Percentiles rank a stretch among this genome's conserved stretches.
Evolutionary conservation across 2,329 filamentous ascomycete genomes (phyloP).

Genomic region (Colletotrichum navitas): DNA sequence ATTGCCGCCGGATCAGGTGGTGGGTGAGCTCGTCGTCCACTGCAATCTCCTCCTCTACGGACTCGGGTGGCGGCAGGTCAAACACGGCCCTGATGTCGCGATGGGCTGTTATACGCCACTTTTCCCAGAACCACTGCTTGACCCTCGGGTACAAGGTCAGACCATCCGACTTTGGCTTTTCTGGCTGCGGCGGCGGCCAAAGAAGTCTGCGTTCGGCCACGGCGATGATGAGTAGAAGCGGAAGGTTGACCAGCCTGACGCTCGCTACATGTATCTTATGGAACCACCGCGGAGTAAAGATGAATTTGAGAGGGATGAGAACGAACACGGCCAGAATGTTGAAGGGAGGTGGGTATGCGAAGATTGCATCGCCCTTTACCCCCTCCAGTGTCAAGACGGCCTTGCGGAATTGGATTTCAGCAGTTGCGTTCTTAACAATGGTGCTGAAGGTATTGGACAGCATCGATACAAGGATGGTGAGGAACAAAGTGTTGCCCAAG

Average conservation of each 20-base stretch:
- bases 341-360: constrained; percentile 85
- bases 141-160: constrained; percentile 46
- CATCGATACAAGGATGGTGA: constrained; percentile 91
- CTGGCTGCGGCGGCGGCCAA: constrained; percentile 60
- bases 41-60: constrained; percentile 67
- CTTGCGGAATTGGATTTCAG: constrained; percentile 86
- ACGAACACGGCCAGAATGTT: constrained; percentile 83
- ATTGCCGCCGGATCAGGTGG: constrained; percentile 70
- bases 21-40: constrained; percentile 70
- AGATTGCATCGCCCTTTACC: constrained; percentile 86
- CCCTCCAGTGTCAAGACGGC: constrained; percentile 87
- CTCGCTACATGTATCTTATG: constrained; percentile 88
- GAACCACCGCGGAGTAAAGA: constrained; percentile 87
- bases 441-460: constrained; percentile 86
- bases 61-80: constrained; percentile 75
- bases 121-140: constrained; percentile 72
- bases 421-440: constrained; percentile 80
- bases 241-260: constrained; percentile 80
- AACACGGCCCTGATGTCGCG: constrained; percentile 81
- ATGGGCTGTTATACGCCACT: constrained; percentile 77
- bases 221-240: constrained; percentile 78
- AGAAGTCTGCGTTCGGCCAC: constrained; percentile 77
- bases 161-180: constrained; percentile 42
- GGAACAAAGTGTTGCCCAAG: constrained; percentile 86
- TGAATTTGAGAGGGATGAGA: constrained; percentile 81